Evolutionary conservation across 1,284 basidiomycete genomes (phyloP), one percentile per base, ranked within the genome.

Genomic region (Tilletia walkeri): DNA sequence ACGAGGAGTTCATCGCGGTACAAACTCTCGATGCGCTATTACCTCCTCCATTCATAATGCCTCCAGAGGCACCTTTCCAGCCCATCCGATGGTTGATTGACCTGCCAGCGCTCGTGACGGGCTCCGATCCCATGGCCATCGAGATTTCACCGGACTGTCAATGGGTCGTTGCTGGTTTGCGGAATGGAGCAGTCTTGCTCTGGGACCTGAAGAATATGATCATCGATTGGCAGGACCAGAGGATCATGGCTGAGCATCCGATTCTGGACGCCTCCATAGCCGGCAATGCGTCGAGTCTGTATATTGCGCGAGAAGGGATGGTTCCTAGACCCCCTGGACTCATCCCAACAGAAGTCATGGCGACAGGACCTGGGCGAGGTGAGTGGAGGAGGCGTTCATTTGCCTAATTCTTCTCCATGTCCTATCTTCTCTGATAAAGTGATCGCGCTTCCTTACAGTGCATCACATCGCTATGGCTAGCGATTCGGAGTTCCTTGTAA

Each of bases 401-500:
- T 14, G 6, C 14, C 14, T 14, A 1, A 3, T 14, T 14, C 41
- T 14, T 45, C 41, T 9, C 3, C 14, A 1, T 45, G 41, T 3
- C 6, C 0, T 14, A 7, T 45, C 14, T 7, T 45, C 14, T 45
- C 9, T 45, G 41, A 30, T 3, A 45, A 14, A 45, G 9, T 45
- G 41, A 45, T 9, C 9, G 9, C 14, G 2, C 24, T 30, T 10
- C 5, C 5, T 24, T 5, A 5, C 54, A 56, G 54, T 56, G 5
- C 54, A 56, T 34, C 54, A 56, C 24, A 56, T 56, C 24, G 54
- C 34, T 24, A 56, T 56, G 54, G 54, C 54, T 12, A 56, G 54
- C 24, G 54, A 56, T 24, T 34, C 20, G 5, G 54, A 56, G 14
- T 56, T 56, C 34, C 20, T 56, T 20, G 54, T 30, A n/a, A 10